These are phyloP conservation scores for Candida gigantensis DNA, from an alignment of 1,139 yeast genomes.

Conservation along the genomic window DNA sequence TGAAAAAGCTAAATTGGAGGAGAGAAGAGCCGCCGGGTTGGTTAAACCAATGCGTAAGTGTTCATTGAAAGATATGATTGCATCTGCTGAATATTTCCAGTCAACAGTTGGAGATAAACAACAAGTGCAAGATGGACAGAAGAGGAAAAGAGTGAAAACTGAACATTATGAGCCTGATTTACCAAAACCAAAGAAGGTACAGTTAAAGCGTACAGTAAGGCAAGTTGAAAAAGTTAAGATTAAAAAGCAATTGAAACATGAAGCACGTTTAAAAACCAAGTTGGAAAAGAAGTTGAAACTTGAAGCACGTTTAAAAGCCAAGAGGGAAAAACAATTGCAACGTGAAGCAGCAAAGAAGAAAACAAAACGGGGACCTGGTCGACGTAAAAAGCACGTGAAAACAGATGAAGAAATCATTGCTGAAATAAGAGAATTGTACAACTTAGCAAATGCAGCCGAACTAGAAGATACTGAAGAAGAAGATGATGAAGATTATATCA, in stretches of 20 bases:
- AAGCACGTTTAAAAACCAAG: constrained; percentile 9
- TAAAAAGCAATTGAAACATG: constrained; percentile 10
- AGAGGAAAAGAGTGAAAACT: constrained; percentile 32
- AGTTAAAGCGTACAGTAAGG: constrained; percentile 11
- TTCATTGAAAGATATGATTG: constrained; percentile 19
- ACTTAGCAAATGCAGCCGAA: constrained; percentile 4
- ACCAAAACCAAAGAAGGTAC: constrained; percentile 10
- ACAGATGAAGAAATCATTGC: constrained; percentile 10
- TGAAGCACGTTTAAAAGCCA: too few species aligned
- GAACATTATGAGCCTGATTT: constrained; percentile 28
- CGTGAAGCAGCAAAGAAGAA: constrained; percentile 6
- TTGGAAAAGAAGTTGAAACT: too few species aligned
- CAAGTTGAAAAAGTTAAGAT: constrained; percentile 13
- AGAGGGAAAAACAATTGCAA: constrained; percentile 11
- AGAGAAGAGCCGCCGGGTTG: constrained; percentile 12
- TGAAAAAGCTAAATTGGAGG: constrained; percentile 3
- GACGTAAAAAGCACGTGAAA: constrained; percentile 4
- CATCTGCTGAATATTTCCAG: constrained; percentile 40
- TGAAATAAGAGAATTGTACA: constrained; percentile 9
- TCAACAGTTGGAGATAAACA: constrained; percentile 39
- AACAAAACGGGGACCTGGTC: constrained; percentile 12
- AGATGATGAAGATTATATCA: constrained; percentile 24
- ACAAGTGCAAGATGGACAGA: constrained; percentile 32
- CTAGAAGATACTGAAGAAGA: constrained; percentile 16
- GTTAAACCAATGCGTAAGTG: too few species aligned